Base-by-base conservation (phyloP, 2,329 filamentous ascomycete genomes). In the Sporothrix sp. region DNA sequence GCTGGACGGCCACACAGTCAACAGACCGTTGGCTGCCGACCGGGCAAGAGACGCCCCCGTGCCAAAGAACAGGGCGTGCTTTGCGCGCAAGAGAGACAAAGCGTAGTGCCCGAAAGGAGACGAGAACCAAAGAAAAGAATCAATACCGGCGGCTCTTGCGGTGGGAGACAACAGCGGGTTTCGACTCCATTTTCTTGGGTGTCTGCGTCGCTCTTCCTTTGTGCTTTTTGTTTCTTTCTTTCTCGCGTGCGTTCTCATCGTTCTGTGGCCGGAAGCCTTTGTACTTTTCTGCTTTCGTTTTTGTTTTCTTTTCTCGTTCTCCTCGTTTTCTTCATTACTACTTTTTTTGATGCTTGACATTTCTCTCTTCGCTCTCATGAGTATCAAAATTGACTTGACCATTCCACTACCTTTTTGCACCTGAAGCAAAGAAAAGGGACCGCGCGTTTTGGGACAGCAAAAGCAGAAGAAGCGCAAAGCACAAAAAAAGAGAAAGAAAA, bases 221-320 rank as follows among this genome's bases (percentile, higher is more conserved):
- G 45, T 44, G 44, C 28, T 28, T 45, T 5, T 45, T 33, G 38
- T 21, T 18, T 46, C 18, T 36, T 23, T 44, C 20, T 33, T 32
- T 9, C 16, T 27, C 32, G 28, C 20, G n/a, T n/a, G n/a, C n/a
- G n/a, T n/a, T n/a, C n/a, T n/a, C n/a, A n/a, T n/a, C n/a, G n/a
- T n/a, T n/a, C n/a, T n/a, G n/a, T n/a, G 7, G 40, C 48, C 48
- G 38, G 46, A 40, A 20, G 37, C 32, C 52, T 48, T 51, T 54
- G 52, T 54, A 54, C 47, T 44, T 90, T 96, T 66, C 90, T 38
- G 7, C 28, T 51, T n/a, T 7, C 25, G 13, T 46, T 37, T 46
- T 45, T 21, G 30, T 48, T 18, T 40, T 75, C 88, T 30, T 30
- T 18, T 45, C 38, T 36, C 25, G 7, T 45, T 25, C n/a, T 35